phyloP scores from a whole-genome alignment of 495 filamentous ascomycete genomes.

The Ramalina intermedia region DNA sequence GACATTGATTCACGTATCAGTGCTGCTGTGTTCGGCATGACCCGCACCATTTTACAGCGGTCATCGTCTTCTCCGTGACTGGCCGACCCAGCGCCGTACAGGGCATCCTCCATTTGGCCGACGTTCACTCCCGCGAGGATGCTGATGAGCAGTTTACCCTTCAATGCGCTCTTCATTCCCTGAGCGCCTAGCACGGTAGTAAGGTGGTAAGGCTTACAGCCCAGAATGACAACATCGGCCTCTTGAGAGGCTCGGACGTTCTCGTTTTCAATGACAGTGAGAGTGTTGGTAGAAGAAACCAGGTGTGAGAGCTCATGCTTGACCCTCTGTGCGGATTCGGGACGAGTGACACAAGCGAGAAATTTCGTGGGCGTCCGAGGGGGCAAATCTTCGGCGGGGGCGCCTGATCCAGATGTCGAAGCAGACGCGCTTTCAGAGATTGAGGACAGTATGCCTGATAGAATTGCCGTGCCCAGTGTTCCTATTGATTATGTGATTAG shows the following conservation, averaged over 20 bases:
- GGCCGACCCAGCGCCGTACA: slow-evolving; percentile 28
- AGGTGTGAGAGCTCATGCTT: slow-evolving; percentile 34
- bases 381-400: slow-evolving; percentile 31
- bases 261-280: slow-evolving; percentile 29
- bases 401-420: slow-evolving; percentile 31
- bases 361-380: slow-evolving; percentile 51
- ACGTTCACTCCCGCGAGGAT: slow-evolving; percentile 72
- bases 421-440: slow-evolving; percentile 29
- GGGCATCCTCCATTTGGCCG: slow-evolving; percentile 42
- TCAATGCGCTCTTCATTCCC: slow-evolving; percentile 54
- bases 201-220: slow-evolving; percentile 68
- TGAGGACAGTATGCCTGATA: slow-evolving; percentile 63
- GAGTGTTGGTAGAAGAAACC: slow-evolving; percentile 10
- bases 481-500: slow-evolving; percentile 25
- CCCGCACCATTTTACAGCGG: slow-evolving; percentile 48
- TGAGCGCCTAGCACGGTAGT: slow-evolving; percentile 44
- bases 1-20: slow-evolving; percentile 69
- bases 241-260: slow-evolving; percentile 44
- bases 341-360: slow-evolving; percentile 59
- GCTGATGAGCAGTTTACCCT: slow-evolving; percentile 68
- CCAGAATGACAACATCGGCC: slow-evolving; percentile 54
- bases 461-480: slow-evolving; percentile 73
- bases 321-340: slow-evolving; percentile 47
- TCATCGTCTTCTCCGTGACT: slow-evolving; percentile 8
- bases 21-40: slow-evolving; percentile 62